Base-by-base conservation (phyloP, 306 rosid species). In the Argentina anserina region DNA sequence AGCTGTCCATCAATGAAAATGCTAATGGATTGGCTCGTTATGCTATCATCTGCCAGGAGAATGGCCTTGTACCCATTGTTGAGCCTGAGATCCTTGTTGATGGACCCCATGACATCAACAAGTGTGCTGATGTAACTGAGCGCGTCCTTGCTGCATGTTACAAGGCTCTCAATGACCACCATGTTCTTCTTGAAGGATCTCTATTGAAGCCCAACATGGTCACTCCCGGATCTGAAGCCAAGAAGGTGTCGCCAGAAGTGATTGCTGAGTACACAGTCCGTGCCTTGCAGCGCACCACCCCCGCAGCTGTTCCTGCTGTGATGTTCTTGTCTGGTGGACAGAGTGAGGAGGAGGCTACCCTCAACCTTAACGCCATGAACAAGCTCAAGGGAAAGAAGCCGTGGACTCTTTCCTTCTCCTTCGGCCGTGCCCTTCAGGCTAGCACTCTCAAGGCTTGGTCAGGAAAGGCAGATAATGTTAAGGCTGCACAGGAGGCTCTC, bases 141-240 rank as follows among this genome's bases (percentile, higher is more conserved):
- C 96, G 90, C 1, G 96, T 90, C 46, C 91, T 88, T 36, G 91
- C 96, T n/a, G 93, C 96, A 26, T 88, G 93, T 86, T 90, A 90
- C 90, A 90, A 90, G 83, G 96, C 96, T 67, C 80, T 90, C 7
- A 90, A 78, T 18, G 93, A 90, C 73, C 93, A 88, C 76, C 85
- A 88, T 68, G 96, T 86, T 56, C 89, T 90, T 23, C 89, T 90
- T 1, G 96, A 90, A 80, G 96, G 96, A 10, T 84, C 91, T 59
- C 76, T 90, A 17, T 84, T 90, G 89, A 90, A 90, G 81, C 96
- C 96, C 26, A 90, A 90, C 88, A 90, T 90, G 96, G 93, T 90
- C 67, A 90, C 93, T 67, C 96, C 93, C 0, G 96, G 96, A 61
- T 90, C 96, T 3, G 81, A 87, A 18, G 29, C 96, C 28, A 41